Evolutionary conservation across 169 alveolate genomes (phyloP).

Genomic region (Prorocentrum cordatum): DNA sequence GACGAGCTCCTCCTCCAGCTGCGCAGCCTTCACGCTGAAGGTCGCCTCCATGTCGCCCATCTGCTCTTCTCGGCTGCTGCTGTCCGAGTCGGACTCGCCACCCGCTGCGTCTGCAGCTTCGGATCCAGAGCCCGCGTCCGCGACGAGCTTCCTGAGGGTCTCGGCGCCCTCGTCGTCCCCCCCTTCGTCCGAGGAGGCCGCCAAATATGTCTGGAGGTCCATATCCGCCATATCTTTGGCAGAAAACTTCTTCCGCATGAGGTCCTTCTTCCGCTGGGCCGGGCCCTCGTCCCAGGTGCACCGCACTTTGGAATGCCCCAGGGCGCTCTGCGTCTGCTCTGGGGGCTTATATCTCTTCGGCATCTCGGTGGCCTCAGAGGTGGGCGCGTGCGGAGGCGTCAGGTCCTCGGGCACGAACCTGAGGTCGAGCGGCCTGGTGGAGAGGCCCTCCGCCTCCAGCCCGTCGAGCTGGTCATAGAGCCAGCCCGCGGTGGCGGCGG

Average conservation of each 20-base stretch:
- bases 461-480: slow-evolving; percentile 63
- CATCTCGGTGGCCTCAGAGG: slow-evolving; percentile 17
- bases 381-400: slow-evolving; percentile 16
- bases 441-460: neutral
- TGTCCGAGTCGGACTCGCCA: too few relatives aligned
- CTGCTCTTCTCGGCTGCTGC: neutral
- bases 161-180: too few relatives aligned
- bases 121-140: neutral
- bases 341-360: slow-evolving; percentile 35
- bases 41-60: neutral
- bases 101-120: too few relatives aligned
- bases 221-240: slow-evolving; percentile 4
- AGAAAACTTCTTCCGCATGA: neutral
- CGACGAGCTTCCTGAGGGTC: too few relatives aligned
- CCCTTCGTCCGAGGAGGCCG: too few relatives aligned
- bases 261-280: neutral
- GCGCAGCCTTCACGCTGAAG: slow-evolving; percentile 25
- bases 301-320: slow-evolving; percentile 24
- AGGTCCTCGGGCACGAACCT: slow-evolving; percentile 45
- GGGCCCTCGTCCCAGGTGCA: slow-evolving; percentile 67
- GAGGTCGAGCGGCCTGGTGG: neutral
- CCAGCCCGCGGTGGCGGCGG: slow-evolving; percentile 50
- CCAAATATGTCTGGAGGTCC: slow-evolving; percentile 52
- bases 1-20: slow-evolving; percentile 19
- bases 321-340: slow-evolving; percentile 7